These are phyloP conservation scores for Boletellus deceptivus DNA, from an alignment of 1,284 basidiomycete species.

Conservation along the genomic window DNA sequence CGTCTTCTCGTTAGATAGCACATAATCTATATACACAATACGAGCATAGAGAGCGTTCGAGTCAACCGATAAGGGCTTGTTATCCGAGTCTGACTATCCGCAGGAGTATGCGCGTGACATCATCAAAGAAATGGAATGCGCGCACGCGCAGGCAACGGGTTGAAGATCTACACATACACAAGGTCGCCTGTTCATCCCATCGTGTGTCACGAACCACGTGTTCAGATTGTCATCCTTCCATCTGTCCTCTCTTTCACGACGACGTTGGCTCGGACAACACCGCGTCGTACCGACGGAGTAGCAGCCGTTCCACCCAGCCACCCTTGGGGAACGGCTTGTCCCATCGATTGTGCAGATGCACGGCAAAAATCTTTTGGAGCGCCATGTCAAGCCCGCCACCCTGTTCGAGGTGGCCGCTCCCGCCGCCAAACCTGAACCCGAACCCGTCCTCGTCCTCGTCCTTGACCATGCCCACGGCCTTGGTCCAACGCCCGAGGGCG, in stretches of 20 bases:
- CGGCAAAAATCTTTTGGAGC: slow-evolving; percentile 74
- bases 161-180: too few species aligned
- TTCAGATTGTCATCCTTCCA: too few species aligned
- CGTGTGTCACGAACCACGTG: too few species aligned
- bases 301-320: slow-evolving; percentile 79
- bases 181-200: too few species aligned
- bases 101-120: too few species aligned
- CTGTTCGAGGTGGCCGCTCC: slow-evolving; percentile 47
- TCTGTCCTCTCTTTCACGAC: too few species aligned
- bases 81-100: too few species aligned
- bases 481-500: slow-evolving; percentile 40
- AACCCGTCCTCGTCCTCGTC: too few species aligned
- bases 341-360: slow-evolving; percentile 96
- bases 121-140: too few species aligned
- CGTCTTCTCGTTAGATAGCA: background rate
- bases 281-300: slow-evolving; percentile 62
- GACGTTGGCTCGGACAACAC: slow-evolving; percentile 1
- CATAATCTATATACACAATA: background rate
- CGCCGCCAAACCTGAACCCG: too few species aligned
- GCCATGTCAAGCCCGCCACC: slow-evolving; percentile 66
- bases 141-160: too few species aligned
- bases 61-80: background rate
- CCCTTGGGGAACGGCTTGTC: slow-evolving; percentile 71
- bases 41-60: background rate
- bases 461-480: slow-evolving; percentile 45